A percentile compares a stretch with the other conserved stretches of the same genome.
Conservation (phyloP, 768 basidiomycete species). For the Trametes gibbosa region DNA sequence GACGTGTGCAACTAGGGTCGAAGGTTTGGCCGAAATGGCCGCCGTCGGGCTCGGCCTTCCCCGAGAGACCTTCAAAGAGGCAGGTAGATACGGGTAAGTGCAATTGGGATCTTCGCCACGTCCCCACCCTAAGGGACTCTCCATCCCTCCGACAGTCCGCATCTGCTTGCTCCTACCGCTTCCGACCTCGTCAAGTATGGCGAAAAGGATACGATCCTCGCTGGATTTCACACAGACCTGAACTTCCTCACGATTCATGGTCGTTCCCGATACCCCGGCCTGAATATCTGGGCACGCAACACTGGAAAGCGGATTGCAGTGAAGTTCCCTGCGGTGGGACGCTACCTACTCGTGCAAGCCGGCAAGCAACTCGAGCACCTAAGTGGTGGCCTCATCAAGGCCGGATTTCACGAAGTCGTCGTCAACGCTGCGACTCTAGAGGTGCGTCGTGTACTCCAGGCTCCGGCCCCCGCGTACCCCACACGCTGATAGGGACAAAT, state of each 20-base stretch:
- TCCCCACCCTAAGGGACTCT: background rate
- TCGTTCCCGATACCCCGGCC: constrained; percentile 79
- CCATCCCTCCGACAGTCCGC: constrained; percentile 48
- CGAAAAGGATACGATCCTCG: constrained; percentile 77
- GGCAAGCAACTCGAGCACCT: constrained; percentile 94
- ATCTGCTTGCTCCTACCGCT: constrained; percentile 90
- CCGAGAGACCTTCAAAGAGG: constrained; percentile 66
- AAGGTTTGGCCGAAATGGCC: constrained; percentile 84
- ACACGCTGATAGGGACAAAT: background rate
- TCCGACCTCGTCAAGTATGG: constrained; percentile 85
- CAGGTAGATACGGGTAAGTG: constrained; percentile 79
- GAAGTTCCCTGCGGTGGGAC: constrained; percentile 75
- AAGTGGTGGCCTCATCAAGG: constrained; percentile 80
- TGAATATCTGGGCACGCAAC: constrained; percentile 95
- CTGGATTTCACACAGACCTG: constrained; percentile 93
- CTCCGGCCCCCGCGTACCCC: background rate
- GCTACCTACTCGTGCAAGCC: constrained; percentile 88
- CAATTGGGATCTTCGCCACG: background rate
- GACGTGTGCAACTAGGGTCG: constrained; percentile 52
- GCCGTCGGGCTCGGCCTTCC: constrained; percentile 80
- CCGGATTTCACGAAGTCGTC: constrained; percentile 93
- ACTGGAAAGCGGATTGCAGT: constrained; percentile 88
- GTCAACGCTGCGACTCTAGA: constrained; percentile 77
- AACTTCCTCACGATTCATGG: constrained; percentile 94
- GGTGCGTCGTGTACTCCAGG: constrained; percentile 34